A percentile compares a stretch with the other conserved stretches of the same genome.
phyloP scores from a whole-genome alignment of 2,329 filamentous ascomycete genomes.

The Phaeosphaeria sp. region DNA sequence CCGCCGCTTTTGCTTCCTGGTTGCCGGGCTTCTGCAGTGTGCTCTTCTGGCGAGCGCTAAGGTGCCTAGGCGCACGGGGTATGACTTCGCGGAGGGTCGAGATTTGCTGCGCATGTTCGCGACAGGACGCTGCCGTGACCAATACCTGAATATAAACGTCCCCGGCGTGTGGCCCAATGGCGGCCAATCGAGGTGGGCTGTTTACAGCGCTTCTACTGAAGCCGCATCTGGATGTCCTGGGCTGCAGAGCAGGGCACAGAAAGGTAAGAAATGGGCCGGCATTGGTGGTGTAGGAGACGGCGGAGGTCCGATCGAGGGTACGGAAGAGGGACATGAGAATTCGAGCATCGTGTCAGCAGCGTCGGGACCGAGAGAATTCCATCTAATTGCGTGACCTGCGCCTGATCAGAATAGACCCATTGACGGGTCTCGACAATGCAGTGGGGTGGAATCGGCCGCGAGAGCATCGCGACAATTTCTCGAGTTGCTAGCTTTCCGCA shows the following conservation, averaged over 20 bases:
- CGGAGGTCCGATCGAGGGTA: conserved; percentile 60
- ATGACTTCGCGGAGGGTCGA: conserved; percentile 19
- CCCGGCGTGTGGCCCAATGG: conserved; percentile 51
- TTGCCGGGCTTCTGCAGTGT: conserved; percentile 8
- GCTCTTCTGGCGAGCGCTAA: conserved; percentile 28
- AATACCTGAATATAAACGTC: conserved; percentile 62
- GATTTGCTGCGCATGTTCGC: conserved; percentile 53
- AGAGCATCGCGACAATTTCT: conserved; percentile 2
- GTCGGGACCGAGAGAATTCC: conserved; percentile 20
- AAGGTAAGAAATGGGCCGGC: conserved; percentile 39
- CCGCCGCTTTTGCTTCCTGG: conserved; percentile 12
- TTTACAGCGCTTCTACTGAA: conserved; percentile 27
- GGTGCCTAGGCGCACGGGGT: conserved; percentile 5
- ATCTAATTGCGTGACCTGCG: conserved; percentile 11
- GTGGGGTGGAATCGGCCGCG: conserved; percentile 4
- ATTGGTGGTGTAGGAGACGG: conserved; percentile 54
- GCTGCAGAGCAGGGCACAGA: conserved; percentile 34
- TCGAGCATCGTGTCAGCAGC: conserved; percentile 63
- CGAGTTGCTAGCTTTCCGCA: conserved; percentile 17
- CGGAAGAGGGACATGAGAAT: conserved; percentile 69
- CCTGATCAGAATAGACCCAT: conserved; percentile 25
- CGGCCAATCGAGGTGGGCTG: conserved; percentile 14
- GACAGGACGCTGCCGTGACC: conserved; percentile 60
- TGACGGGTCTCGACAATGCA: conserved; percentile 8
- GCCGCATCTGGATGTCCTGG: conserved; percentile 14